A percentile compares a stretch with the other conserved stretches of the same genome.
phyloP scores from a whole-genome alignment of 164 flowering plant genomes.

The Vitis vinifera region ASM3070453v1 NC_081805.1:25940001-25940500 shows the following conservation, averaged over 20 bases:
- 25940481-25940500: slow-evolving; percentile 73
- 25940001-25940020: background rate
- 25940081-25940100: background rate
- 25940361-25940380: too few relatives aligned
- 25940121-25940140: background rate
- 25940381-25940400: too few relatives aligned
- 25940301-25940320: background rate
- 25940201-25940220: background rate
- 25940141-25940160: background rate
- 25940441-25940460: slow-evolving; percentile 76
- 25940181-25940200: background rate
- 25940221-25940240: background rate
- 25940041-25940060: background rate
- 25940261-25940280: background rate
- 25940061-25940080: background rate
- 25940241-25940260: background rate
- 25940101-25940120: background rate
- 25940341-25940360: background rate
- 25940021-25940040: background rate
- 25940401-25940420: background rate
- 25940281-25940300: background rate
- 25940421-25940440: slow-evolving; percentile 5
- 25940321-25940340: background rate
- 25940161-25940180: background rate
- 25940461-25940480: slow-evolving; percentile 95